Evolutionary conservation across 768 basidiomycete genomes (phyloP).

Genomic region (Leucogyrophana mollusca): DNA sequence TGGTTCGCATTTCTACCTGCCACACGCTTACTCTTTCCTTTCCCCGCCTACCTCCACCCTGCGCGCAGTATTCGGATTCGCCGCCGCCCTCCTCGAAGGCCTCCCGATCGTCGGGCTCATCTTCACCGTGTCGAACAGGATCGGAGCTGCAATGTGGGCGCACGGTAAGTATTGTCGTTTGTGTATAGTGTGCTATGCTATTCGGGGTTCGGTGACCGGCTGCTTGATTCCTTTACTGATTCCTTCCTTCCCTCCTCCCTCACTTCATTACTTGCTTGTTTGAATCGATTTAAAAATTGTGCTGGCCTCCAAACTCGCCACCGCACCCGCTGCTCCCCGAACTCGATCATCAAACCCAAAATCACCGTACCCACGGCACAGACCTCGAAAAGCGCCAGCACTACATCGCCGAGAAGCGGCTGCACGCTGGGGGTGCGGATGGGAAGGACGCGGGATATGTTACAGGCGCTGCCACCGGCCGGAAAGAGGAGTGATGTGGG

Average conservation of each 20-base stretch:
- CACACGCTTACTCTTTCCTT: background rate
- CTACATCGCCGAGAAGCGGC: constrained; percentile 35
- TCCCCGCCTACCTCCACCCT: background rate
- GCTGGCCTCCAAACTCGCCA: no score
- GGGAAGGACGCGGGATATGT: background rate
- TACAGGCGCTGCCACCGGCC: background rate
- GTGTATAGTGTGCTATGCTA: no score
- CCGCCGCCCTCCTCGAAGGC: constrained; percentile 77
- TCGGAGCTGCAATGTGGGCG: constrained; percentile 96
- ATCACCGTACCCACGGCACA: constrained; percentile 24
- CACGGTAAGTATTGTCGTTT: constrained; percentile 69
- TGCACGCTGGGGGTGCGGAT: background rate
- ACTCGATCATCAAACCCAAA: no score
- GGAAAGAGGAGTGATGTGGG: background rate
- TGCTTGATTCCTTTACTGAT: no score
- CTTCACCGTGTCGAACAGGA: constrained; percentile 82
- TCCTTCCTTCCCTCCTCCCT: no score
- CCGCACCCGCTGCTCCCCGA: no score
- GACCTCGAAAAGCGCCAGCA: constrained; percentile 64
- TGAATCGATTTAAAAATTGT: no score
- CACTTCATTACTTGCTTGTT: no score
- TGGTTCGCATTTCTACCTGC: no score
- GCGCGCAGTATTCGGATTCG: constrained; percentile 75
- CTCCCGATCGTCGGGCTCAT: constrained; percentile 80
- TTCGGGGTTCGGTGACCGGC: no score